Conservation (phyloP, 1,284 basidiomycete species). For the Fomitopsis schrenkii region DNA sequence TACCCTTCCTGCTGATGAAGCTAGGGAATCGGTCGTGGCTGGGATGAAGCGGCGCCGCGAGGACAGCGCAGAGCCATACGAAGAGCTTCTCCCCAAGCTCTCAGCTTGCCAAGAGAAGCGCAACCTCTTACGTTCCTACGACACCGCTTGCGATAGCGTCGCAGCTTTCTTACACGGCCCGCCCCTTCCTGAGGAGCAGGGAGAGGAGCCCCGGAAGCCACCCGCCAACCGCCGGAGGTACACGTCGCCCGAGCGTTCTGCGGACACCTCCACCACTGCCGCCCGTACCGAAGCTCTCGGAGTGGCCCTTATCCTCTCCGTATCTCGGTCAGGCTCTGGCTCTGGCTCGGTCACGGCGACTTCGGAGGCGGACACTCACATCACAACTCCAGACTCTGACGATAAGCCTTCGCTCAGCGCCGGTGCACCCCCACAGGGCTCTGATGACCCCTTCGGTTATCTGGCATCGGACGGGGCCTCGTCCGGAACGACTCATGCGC, state of each 20-base stretch:
- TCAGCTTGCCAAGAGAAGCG: constrained; percentile 6
- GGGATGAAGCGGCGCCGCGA: constrained; percentile 50
- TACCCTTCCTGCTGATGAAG: neutral
- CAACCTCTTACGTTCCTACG: constrained; percentile 37
- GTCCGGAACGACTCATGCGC: neutral
- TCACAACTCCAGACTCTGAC: constrained; percentile 5
- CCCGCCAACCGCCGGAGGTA: constrained; percentile 43
- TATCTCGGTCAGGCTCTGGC: neutral
- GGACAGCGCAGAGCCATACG: constrained; percentile 35
- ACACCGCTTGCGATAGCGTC: constrained; percentile 48
- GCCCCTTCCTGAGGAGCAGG: constrained; percentile 23
- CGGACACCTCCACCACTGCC: neutral
- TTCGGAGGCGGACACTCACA: constrained; percentile 5
- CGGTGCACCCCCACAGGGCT: neutral
- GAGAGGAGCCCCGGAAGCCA: constrained; percentile 28
- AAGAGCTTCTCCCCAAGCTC: neutral
- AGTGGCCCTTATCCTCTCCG: neutral
- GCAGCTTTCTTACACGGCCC: constrained; percentile 51
- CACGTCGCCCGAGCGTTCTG: constrained; percentile 22
- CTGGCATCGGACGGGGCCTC: constrained; percentile 8
- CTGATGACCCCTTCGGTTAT: constrained; percentile 22
- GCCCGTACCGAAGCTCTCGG: neutral
- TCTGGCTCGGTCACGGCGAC: constrained; percentile 3
- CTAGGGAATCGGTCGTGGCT: neutral
- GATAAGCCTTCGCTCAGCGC: neutral